A percentile compares a stretch with the other conserved stretches of the same genome.
These are phyloP conservation scores for Coemansia sp. DNA, from an alignment of 192 early-diverging fungal genomes.

Conservation along the genomic window DNA sequence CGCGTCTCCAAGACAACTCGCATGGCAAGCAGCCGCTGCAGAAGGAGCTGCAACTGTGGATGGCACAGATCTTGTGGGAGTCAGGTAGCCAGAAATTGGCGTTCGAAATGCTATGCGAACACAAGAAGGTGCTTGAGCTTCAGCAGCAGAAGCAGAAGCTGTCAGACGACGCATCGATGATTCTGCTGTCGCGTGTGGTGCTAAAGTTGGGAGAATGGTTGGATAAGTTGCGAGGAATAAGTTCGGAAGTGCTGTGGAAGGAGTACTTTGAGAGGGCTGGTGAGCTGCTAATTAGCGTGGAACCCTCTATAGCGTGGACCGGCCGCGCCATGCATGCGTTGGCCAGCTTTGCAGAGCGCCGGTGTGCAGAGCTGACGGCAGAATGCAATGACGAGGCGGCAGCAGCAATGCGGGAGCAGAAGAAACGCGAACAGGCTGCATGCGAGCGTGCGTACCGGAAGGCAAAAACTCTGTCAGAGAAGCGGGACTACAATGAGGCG, in stretches of 20 bases:
- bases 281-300: slow-evolving; percentile 23
- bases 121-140: slow-evolving; percentile 25
- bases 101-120: slow-evolving; percentile 37
- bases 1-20: slow-evolving; percentile 21
- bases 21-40: slow-evolving; percentile 12
- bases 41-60: slow-evolving; percentile 45
- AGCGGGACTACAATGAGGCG: slow-evolving; percentile 19
- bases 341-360: slow-evolving; percentile 45
- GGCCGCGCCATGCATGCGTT: slow-evolving; percentile 43
- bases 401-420: slow-evolving; percentile 41
- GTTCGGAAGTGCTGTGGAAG: slow-evolving; percentile 44
- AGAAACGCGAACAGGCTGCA: slow-evolving; percentile 35
- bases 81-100: slow-evolving; percentile 34
- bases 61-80: slow-evolving; percentile 51
- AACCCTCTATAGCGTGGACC: slow-evolving; percentile 38
- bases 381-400: slow-evolving; percentile 33
- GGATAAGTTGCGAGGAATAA: slow-evolving; percentile 35
- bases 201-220: slow-evolving; percentile 49
- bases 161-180: slow-evolving; percentile 9
- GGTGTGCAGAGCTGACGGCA: slow-evolving; percentile 39
- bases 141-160: not conserved
- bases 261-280: slow-evolving; percentile 48
- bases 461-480: slow-evolving; percentile 10
- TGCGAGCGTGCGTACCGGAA: slow-evolving; percentile 28
- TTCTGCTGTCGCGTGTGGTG: slow-evolving; percentile 36